Evolutionary conservation across 345 rosid genomes (phyloP).

Genomic region (rapeseed (Brassica napus)): DNA sequence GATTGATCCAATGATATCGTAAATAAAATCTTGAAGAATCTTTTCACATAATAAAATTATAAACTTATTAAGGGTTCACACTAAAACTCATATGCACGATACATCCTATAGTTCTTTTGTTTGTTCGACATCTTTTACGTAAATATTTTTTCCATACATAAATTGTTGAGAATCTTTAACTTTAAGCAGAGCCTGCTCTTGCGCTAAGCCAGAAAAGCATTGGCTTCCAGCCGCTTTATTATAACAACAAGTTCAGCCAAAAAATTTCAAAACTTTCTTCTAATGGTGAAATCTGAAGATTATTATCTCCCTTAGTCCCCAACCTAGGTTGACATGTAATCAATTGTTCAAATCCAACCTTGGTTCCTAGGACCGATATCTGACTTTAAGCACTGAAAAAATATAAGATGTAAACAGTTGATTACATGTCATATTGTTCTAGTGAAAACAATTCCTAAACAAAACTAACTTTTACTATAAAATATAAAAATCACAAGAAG

Average conservation of each 20-base stretch:
- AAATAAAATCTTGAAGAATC: neutral
- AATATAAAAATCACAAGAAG: neutral
- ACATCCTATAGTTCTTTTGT: neutral
- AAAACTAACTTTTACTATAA: neutral
- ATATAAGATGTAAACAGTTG: neutral
- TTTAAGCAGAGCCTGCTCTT: no score
- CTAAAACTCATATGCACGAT: neutral
- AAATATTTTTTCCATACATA: neutral
- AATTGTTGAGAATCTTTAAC: neutral
- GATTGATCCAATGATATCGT: conserved; percentile 21
- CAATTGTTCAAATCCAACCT: no score
- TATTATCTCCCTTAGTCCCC: no score
- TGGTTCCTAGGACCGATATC: no score
- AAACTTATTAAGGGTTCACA: neutral
- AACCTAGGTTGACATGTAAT: no score
- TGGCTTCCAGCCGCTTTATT: no score
- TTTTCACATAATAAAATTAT: neutral
- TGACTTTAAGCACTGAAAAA: neutral
- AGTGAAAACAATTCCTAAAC: neutral
- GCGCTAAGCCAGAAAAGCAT: no score
- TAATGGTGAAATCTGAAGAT: no score
- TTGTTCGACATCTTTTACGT: neutral
- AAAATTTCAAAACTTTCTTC: no score
- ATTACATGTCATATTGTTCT: neutral
- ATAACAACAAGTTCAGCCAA: no score